Base-by-base conservation (phyloP, 2,329 filamentous ascomycete species). In the Clonostachys sp. region DNA sequence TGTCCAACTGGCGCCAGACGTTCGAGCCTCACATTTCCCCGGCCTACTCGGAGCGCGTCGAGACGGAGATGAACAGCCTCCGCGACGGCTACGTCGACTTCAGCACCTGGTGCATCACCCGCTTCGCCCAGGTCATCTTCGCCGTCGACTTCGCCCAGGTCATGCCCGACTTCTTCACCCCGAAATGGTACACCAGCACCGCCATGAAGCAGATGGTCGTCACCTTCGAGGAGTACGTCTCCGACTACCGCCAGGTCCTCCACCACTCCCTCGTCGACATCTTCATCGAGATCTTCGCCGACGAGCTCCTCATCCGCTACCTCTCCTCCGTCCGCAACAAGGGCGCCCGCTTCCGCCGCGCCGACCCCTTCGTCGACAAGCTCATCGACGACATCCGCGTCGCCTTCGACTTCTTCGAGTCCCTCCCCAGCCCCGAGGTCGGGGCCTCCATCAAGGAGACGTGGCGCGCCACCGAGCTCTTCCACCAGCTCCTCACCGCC, bases 21-120 rank as follows among this genome's bases (percentile, higher is more conserved):
- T 87, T 95, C 61, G 87, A 89, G 61, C 78, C 87, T 3, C 75
- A 94, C 34, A 88, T 96, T 41, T 86, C 89, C 44, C 81, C 87
- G 18, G 82, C 84, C 51, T 96, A 95, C 67, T 77, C 90, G 63
- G 83, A 89, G 55, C 81, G 86, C 46, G 85, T 87, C 43, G 81
- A 84, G 34, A 71, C 75, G 34, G 91, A 96, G 59, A 74, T 95
- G 42, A 82, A 85, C 18, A 70, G 78, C 35, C 79, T 97, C 39
- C 86, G 88, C 43, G 90, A 96, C 66, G 90, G 89, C 55, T 99
- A 97, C 67, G 89, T 99, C 45, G 94, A 99, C 70, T 81, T 96
- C 49, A 90, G 89, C 58, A 96, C 91, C 6, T 91, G 92, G 75
- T 96, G 91, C 70, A 89, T 97, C 60, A 83, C 83, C 57, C 84